Evolutionary conservation across 352 stramenopile genomes (phyloP), one percentile per base, ranked within the genome.

Genomic region (Globisporangium irregulare): DNA sequence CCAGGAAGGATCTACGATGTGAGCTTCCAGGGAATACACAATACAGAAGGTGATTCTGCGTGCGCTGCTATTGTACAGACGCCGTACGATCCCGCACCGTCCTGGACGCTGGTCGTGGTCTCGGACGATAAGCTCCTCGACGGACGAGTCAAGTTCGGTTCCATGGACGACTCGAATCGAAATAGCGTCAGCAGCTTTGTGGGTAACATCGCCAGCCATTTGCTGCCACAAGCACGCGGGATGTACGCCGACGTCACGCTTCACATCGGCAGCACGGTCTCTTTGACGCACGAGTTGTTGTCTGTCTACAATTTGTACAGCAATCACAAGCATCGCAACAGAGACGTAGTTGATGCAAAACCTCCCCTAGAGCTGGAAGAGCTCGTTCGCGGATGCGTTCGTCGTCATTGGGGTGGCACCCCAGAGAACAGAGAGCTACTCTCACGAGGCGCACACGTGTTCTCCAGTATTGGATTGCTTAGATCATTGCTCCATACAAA

Each of bases 1-100:
- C 68, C 79, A 29, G 75, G 78, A 29, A 66, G 72, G 8, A 50
- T 73, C 0, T 89, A 89, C 27, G 72, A 85, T 53, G 50, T 89
- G 5, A 64, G 57, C 3, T 76, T 85, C 51, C 68, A 70, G 55
- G 81, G 84, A 73, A 29, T 68, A 0, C 25, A 61, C 5, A 2
- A 20, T 5, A 32, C 27, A 32, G 9, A 5, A 55, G 41, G 22
- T 6, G 27, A 32, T 43, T 48, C 27, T 50, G 15, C 15, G 5
- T 46, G n/a, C 32, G 48, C 27, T 29, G 56, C 59, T 20, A 60
- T 43, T 59, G 34, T 67, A 5, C 64, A 67, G 36, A 73, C 56
- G 18, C 38, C 57, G 32, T 69, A 64, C 20, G 55, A 38, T 3
- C 63, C 36, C 20, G 43, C 55, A 12, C 71, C 41, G 25, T 62